Evolutionary conservation across 2,329 filamentous ascomycete genomes (phyloP), one percentile per base, ranked within the genome.

Genomic region (Plectosphaerella sp.): DNA sequence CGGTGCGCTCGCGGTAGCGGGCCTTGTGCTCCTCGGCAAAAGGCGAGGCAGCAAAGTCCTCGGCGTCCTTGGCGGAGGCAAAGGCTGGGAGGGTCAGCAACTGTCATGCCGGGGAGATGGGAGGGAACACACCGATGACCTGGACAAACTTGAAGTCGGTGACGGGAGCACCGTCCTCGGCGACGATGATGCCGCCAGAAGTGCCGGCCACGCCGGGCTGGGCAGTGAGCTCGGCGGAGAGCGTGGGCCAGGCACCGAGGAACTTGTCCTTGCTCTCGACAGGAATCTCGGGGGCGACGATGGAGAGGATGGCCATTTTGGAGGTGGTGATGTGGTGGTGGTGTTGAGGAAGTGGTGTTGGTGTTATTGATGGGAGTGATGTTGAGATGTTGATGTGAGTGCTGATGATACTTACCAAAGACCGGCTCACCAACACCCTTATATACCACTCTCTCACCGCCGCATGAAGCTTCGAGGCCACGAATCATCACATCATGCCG

Each of bases 251-350:
- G 3, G 10, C 20, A 1, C 7, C 53, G 28, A 55, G 53, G 24
- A 55, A 53, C 18, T 57, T 53, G 12, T 51, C 53, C 54, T 57
- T 52, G 45, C 50, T 41, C 8, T 50, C 53, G 24, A 48, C 41
- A 5, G 48, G 53, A 7, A 55, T 46, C 7, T 53, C 37, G 12
- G 48, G 36, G 9, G 48, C 45, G 14, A 55, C 22, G n/a, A 48
- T 42, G 37, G 42, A 50, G 25, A 51, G 24, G 37, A 53, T 49
- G 41, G 50, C 45, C 54, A 57, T 57, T 10, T 36, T 57, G 39
- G 16, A 10, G 15, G 10, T 45, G 12, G 18, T 20, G 37, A 7
- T 33, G 8, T 33, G 8, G 28, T 33, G 28, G 28, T 33, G 28
- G 28, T 33, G 28, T 33, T 33, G 28, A 5, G 8, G 28, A 33